A percentile compares a stretch with the other conserved stretches of the same genome.
phyloP scores from a whole-genome alignment of 306 rosid species.

The Rosa chinensis region DNA sequence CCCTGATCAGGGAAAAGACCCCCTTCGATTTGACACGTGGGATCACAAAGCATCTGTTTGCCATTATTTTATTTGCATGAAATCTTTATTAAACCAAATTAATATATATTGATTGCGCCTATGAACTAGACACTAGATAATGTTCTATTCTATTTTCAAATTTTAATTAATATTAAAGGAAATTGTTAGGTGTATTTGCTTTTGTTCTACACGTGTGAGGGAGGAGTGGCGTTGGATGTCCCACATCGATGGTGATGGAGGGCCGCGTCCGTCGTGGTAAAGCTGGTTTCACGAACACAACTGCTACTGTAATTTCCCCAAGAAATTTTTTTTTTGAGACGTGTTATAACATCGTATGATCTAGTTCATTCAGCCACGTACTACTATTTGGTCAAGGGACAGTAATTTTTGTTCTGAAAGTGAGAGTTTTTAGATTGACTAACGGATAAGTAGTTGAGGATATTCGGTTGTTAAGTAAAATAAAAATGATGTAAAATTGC shows the following conservation, averaged over 20 bases:
- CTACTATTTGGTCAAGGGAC: no score
- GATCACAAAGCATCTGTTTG: neutral
- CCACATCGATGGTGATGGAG: neutral
- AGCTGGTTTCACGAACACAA: neutral
- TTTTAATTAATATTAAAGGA: no score
- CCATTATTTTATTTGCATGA: neutral
- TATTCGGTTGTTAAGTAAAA: no score
- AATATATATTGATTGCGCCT: no score
- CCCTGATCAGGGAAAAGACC: constrained; percentile 12
- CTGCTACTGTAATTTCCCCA: neutral
- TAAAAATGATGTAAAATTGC: no score
- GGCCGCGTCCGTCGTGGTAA: neutral
- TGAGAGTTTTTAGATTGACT: no score
- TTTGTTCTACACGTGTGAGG: neutral
- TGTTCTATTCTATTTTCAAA: no score
- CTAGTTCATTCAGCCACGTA: no score
- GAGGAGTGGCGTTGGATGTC: neutral
- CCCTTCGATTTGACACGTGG: constrained; percentile 48
- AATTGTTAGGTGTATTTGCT: neutral
- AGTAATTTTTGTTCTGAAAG: no score
- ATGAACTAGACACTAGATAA: neutral
- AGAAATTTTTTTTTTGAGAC: no score
- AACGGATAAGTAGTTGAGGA: no score
- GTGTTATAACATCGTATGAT: no score
- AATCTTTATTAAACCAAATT: neutral